Base-by-base conservation (phyloP, 805 yeast species). In the Sungouiozyma ichnusensis region DNA sequence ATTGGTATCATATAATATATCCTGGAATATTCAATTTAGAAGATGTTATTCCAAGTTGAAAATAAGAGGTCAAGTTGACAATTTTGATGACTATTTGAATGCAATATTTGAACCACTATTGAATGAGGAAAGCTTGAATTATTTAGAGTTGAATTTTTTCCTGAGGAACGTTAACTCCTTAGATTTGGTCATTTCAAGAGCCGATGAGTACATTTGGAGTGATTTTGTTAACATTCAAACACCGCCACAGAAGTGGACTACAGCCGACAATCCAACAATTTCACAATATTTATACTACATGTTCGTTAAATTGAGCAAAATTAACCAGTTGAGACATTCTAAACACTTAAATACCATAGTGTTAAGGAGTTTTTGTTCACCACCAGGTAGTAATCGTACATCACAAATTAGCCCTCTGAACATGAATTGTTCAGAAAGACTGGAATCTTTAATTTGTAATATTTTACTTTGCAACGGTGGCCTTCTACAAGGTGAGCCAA, bases 251-350 rank as follows among this genome's bases (percentile, higher is more conserved):
- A 40, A 52, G 4, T 67, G 71, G 70, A 53, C 57, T 0, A 39
- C 47, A 19, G 55, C 57, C 4, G 62, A 58, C 15, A 66, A 67
- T 43, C 71, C 72, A 7, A 67, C 70, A 1, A 55, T 65, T 27
- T 55, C 67, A 14, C 65, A 66, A 37, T 66, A 66, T 48, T 49
- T 63, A 51, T 67, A 62, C 42, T 64, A 66, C 42, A 47, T 65
- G 9, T 63, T 52, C 38, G 37, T 52, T 14, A 50, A 56, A 34
- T 33, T 52, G 36, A 36, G 54, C n/a, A 44, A 37, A 35, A 41
- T 52, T 15, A 59, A 55, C 32, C 16, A 20, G 16, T 19, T 44
- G 17, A 44, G 62, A 20, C 43, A 44, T 5, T 24, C 39, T 17
- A 47, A 37, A 5, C 36, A 37, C 36, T 44, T 49, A 39, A 57